A percentile compares a stretch with the other conserved stretches of the same genome.
Evolutionary conservation across 768 basidiomycete genomes (phyloP).

Genomic region (Lanmaoa pseudosensibilis): DNA sequence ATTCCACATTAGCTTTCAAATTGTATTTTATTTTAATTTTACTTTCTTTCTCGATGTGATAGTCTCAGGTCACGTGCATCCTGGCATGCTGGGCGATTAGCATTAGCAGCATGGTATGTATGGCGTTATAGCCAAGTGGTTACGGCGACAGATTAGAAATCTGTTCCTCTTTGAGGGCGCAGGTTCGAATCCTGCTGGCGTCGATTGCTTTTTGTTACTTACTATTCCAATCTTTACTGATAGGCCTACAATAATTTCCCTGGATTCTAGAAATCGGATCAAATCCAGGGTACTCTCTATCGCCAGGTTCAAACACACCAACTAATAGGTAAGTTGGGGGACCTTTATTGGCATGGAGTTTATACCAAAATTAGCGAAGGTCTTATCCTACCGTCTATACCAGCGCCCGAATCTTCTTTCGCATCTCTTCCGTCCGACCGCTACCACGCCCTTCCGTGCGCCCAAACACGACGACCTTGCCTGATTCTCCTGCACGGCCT

Average conservation of each 20-base stretch:
- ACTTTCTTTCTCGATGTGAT: too few relatives aligned
- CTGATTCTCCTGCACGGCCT: constrained; percentile 68
- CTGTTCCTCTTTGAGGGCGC: constrained; percentile 40
- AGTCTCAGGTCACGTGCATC: too few relatives aligned
- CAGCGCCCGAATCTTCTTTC: constrained; percentile 46
- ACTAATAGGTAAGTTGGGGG: background rate
- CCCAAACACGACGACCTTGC: constrained; percentile 76
- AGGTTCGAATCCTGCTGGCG: constrained; percentile 39
- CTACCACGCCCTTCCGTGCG: constrained; percentile 67
- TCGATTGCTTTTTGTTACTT: too few relatives aligned
- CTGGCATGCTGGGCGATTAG: too few relatives aligned
- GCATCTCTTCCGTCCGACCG: constrained; percentile 48
- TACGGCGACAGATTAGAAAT: constrained; percentile 60
- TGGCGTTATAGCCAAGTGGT: constrained; percentile 76
- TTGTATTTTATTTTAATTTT: too few relatives aligned
- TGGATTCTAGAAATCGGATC: too few relatives aligned
- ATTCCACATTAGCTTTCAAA: too few relatives aligned
- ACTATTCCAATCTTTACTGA: too few relatives aligned
- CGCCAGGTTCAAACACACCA: too few relatives aligned
- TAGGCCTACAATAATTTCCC: too few relatives aligned
- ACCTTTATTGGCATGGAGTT: background rate
- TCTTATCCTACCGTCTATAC: constrained; percentile 18
- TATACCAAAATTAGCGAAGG: background rate
- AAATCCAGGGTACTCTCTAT: too few relatives aligned
- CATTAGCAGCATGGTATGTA: too few relatives aligned